Evolutionary conservation across 805 yeast genomes (phyloP).

Genomic region (Cyberlindnera petersonii): DNA sequence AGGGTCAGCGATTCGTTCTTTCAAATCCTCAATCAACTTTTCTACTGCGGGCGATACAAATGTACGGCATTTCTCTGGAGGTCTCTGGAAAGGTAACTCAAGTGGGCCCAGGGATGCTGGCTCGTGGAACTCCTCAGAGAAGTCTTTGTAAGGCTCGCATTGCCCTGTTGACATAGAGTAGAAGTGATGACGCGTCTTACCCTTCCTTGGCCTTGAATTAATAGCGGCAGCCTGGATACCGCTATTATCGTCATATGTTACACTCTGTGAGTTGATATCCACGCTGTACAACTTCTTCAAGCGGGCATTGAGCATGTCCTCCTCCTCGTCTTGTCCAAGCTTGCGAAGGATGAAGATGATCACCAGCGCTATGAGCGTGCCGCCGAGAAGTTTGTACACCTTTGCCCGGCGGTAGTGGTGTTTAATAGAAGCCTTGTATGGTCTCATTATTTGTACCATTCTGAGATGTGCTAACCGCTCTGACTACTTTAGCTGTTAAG

Average conservation of each 20-base stretch:
- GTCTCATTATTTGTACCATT: slow-evolving; percentile 3
- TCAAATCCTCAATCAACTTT: slow-evolving; percentile 48
- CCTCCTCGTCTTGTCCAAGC: slow-evolving; percentile 17
- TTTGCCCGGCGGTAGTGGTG: slow-evolving; percentile 10
- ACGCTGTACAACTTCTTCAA: slow-evolving; percentile 7
- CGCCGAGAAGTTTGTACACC: slow-evolving; percentile 5
- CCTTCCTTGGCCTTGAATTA: slow-evolving; percentile 7
- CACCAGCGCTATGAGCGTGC: slow-evolving; percentile 5
- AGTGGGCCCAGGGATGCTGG: slow-evolving; percentile 58
- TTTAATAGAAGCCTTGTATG: slow-evolving; percentile 8
- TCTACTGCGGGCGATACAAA: slow-evolving; percentile 64
- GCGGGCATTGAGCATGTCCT: slow-evolving; percentile 11
- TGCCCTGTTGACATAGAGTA: slow-evolving; percentile 13
- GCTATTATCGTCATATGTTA: slow-evolving; percentile 4
- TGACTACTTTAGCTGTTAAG: too few relatives aligned
- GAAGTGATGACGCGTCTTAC: slow-evolving; percentile 15
- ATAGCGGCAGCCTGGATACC: slow-evolving; percentile 9
- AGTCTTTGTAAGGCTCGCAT: slow-evolving; percentile 64
- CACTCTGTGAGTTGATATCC: slow-evolving; percentile 6
- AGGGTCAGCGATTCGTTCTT: slow-evolving; percentile 44
- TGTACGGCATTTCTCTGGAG: slow-evolving; percentile 67
- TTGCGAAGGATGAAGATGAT: slow-evolving; percentile 9
- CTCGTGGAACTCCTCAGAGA: slow-evolving; percentile 47
- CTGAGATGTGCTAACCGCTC: too few relatives aligned
- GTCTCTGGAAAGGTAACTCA: slow-evolving; percentile 70